Percentiles rank a stretch among this genome's conserved stretches.
phyloP scores from a whole-genome alignment of 495 filamentous ascomycete species.

The Tuber magnatum region DNA sequence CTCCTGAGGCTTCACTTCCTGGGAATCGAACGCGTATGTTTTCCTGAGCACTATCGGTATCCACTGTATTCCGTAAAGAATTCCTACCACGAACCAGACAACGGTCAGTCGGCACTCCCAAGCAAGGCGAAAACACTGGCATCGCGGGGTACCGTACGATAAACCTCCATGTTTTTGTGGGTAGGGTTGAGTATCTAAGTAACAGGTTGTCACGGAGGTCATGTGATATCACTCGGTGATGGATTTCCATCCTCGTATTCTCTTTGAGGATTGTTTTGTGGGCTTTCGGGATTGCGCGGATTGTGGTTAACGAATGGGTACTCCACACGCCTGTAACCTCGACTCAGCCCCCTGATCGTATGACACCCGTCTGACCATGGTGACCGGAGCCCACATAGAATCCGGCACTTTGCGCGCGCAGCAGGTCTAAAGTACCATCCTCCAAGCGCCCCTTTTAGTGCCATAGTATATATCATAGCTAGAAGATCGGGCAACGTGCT shows the following conservation, averaged over 20 bases:
- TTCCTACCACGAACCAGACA: background rate
- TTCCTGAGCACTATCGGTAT: background rate
- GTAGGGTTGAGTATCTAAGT: background rate
- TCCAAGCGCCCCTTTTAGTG: background rate
- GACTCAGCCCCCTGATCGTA: background rate
- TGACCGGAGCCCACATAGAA: background rate
- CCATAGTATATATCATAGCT: no score
- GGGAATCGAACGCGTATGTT: background rate
- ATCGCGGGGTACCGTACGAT: no score
- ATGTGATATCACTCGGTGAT: background rate
- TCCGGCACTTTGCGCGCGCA: background rate
- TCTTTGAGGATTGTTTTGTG: background rate
- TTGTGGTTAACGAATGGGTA: background rate
- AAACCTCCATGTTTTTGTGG: background rate
- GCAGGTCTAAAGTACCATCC: background rate
- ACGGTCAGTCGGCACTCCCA: background rate
- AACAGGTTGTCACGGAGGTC: background rate
- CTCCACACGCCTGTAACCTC: background rate
- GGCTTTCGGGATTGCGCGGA: background rate
- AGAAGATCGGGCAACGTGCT: background rate
- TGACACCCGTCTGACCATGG: background rate
- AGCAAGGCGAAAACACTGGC: background rate
- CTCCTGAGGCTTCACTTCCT: background rate
- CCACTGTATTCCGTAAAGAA: background rate
- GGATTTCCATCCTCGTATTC: background rate